Base-by-base conservation (phyloP, 2,329 filamentous ascomycete species). In the Hansfordia pulvinata region DNA sequence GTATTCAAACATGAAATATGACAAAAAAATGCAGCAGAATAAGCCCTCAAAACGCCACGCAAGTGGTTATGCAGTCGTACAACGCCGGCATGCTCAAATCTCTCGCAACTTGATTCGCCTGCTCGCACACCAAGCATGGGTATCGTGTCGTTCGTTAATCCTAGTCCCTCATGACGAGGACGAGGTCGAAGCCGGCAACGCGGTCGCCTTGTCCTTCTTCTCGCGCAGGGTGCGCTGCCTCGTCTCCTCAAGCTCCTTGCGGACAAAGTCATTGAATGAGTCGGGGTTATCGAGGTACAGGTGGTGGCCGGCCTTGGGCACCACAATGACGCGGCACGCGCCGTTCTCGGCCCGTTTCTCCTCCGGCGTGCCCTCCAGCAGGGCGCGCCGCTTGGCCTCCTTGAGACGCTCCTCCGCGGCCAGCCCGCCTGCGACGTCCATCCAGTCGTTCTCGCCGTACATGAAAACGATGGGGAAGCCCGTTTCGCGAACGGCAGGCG, bases 371-470 rank as follows among this genome's bases (percentile, higher is more conserved):
- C 68, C 79, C 13, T 64, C 52, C 9, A 63, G 53, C 4, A 93
- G 54, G 1, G 67, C 60, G 26, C 69, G 67, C 15, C 56, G 53
- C 36, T 68, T 69, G 35, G 77, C 73, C 31, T 76, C 63, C 33
- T 82, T 76, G 9, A 96, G 66, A 49, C 79, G 85, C 52, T 86
- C 71, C 44, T 80, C 71, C 0, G 86, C 76, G 0, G 80, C 84
- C 24, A 76, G 71, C 0, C 90, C 90, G 16, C 86, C 90, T 0
- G 74, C 73, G 7, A 90, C 76, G 39, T 98, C 90, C 90, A 98
- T 98, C 90, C 90, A 98, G 59, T 98, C 90, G 44, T 90, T 76
- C 42, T 96, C 86, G 35, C 90, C 90, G 47, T 98, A 98, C 80
- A 96, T 86, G 47, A 98, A 70, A 7, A 96, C 69, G 17, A 96